Percentiles rank a stretch among this genome's conserved stretches.
Conservation (phyloP, 225 moss, liverwort and hornwort genomes). For the Ulota crispa region DNA sequence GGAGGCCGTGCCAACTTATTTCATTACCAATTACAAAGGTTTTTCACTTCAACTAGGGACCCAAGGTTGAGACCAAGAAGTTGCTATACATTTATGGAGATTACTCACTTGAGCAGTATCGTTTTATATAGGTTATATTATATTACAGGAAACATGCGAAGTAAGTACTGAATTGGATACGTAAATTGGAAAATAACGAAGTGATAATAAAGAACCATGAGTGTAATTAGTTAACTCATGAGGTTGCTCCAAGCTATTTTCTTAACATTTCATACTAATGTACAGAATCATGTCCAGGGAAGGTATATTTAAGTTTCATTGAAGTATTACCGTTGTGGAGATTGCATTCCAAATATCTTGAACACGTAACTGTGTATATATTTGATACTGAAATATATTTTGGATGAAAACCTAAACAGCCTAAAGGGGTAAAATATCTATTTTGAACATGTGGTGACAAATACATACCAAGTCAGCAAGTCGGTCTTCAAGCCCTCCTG, state of each 20-base stretch:
- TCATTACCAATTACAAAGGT: too few relatives aligned
- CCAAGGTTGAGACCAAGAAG: too few relatives aligned
- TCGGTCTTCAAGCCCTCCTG: slow-evolving; percentile 77
- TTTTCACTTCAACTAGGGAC: too few relatives aligned
- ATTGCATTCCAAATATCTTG: not conserved
- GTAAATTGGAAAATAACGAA: not conserved
- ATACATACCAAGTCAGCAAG: slow-evolving; percentile 63
- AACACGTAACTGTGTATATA: not conserved
- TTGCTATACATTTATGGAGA: too few relatives aligned
- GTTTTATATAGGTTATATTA: too few relatives aligned
- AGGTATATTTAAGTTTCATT: not conserved
- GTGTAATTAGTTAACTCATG: not conserved
- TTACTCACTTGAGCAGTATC: too few relatives aligned
- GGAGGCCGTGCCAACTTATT: too few relatives aligned
- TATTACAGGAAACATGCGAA: too few relatives aligned
- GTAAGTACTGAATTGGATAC: not conserved
- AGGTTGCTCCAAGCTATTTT: not conserved
- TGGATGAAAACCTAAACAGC: too few relatives aligned
- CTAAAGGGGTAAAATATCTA: not conserved
- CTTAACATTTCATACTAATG: not conserved
- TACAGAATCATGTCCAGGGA: too few relatives aligned
- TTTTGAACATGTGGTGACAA: not conserved
- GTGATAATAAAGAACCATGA: not conserved
- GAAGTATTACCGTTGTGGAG: not conserved
- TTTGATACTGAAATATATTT: not conserved